Evolutionary conservation across 129 eudicot genomes (phyloP).

Genomic region (Tagetes patula): DNA sequence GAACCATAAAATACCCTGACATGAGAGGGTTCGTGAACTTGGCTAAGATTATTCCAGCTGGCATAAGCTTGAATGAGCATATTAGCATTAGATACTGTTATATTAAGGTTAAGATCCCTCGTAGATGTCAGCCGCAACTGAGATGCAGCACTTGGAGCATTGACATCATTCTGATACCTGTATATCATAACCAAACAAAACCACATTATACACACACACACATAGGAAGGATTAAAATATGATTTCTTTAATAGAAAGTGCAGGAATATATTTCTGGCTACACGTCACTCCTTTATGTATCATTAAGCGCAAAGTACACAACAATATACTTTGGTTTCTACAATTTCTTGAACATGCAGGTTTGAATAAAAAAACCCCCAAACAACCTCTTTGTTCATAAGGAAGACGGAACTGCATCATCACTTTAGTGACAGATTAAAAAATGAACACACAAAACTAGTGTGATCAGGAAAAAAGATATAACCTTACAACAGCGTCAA

Average conservation of each 20-base stretch:
- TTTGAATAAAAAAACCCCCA: neutral
- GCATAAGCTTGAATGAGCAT: slow-evolving; percentile 96
- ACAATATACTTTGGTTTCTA: neutral
- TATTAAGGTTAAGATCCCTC: slow-evolving; percentile 75
- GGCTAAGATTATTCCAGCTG: slow-evolving; percentile 85
- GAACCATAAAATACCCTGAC: slow-evolving; percentile 41
- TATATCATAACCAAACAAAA: slow-evolving; percentile 18
- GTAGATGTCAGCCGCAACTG: slow-evolving; percentile 82
- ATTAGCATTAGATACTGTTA: slow-evolving; percentile 83
- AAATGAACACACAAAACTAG: neutral
- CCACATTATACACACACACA: neutral
- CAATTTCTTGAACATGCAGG: neutral
- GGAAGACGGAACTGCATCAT: neutral
- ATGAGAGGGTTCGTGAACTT: slow-evolving; percentile 53
- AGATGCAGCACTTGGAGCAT: slow-evolving; percentile 84
- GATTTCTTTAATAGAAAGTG: neutral
- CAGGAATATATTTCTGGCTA: neutral
- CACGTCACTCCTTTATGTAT: neutral
- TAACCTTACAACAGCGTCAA: slow-evolving; percentile 89
- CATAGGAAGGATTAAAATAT: neutral
- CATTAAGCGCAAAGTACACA: neutral
- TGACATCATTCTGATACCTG: slow-evolving; percentile 84
- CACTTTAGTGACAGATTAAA: neutral
- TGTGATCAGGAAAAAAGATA: neutral
- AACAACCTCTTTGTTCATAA: neutral